phyloP scores from a whole-genome alignment of 345 rosid genomes.

The Dipteronia dyeriana region DNA sequence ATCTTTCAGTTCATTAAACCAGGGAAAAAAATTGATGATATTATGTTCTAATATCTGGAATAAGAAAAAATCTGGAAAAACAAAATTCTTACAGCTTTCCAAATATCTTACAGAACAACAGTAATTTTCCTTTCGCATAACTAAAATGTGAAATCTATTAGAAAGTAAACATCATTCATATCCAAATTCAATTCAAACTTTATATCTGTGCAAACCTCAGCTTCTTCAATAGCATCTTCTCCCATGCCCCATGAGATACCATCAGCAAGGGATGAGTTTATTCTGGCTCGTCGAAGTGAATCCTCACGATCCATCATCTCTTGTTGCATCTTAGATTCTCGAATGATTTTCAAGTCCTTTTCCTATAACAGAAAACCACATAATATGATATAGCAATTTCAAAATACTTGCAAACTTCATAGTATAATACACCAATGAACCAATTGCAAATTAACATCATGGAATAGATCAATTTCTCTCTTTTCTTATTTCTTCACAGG shows the following conservation, averaged over 20 bases:
- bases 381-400: slow-evolving; percentile 14
- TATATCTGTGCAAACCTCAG: slow-evolving; percentile 56
- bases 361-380: slow-evolving; percentile 43
- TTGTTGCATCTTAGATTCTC: slow-evolving; percentile 58
- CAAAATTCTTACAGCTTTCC: too few species aligned
- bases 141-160: neutral
- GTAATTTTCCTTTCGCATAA: neutral
- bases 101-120: too few species aligned
- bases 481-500: slow-evolving; percentile 6
- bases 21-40: too few species aligned
- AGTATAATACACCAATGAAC: neutral
- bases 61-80: neutral
- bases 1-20: too few species aligned
- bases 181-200: neutral
- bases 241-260: slow-evolving; percentile 99
- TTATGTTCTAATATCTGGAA: neutral
- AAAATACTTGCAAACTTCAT: neutral
- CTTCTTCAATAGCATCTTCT: slow-evolving; percentile 97
- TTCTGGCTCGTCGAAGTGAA: slow-evolving; percentile 81
- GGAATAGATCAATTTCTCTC: slow-evolving; percentile 8
- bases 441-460: neutral
- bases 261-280: slow-evolving; percentile 77
- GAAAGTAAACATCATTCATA: neutral
- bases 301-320: slow-evolving; percentile 74
- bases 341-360: slow-evolving; percentile 56